These are phyloP conservation scores for Ganoderma lucidum DNA, from an alignment of 1,284 basidiomycete species.

Conservation along the genomic window DNA sequence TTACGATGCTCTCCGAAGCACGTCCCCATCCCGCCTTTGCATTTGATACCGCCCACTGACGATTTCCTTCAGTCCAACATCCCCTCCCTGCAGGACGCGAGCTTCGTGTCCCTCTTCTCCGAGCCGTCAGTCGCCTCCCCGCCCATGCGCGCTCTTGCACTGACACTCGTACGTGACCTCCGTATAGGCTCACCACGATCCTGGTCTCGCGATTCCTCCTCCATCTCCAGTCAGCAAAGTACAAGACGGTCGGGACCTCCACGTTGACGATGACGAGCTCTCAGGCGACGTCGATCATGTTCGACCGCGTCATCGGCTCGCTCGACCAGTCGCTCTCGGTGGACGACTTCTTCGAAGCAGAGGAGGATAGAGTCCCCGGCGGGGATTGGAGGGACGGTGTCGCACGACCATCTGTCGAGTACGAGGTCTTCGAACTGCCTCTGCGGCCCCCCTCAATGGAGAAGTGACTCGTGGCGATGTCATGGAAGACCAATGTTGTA, in stretches of 20 bases:
- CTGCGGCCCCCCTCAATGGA: neutral
- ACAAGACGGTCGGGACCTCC: neutral
- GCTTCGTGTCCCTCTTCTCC: neutral
- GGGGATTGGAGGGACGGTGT: neutral
- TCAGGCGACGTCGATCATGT: neutral
- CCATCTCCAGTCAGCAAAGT: neutral
- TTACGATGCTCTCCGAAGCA: neutral
- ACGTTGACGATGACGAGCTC: neutral
- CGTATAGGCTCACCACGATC: neutral
- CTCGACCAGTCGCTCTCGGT: neutral
- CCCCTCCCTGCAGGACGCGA: neutral
- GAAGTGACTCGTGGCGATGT: neutral
- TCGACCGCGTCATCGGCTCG: slow-evolving; percentile 2
- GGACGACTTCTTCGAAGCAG: neutral
- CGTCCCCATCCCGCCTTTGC: neutral
- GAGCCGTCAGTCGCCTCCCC: neutral
- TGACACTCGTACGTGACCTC: neutral
- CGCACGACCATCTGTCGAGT: neutral
- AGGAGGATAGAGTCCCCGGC: neutral
- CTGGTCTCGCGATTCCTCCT: neutral
- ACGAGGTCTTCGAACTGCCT: neutral
- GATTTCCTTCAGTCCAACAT: neutral
- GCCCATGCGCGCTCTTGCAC: neutral
- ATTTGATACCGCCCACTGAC: neutral
- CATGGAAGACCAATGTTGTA: neutral